phyloP scores from a whole-genome alignment of 2,329 filamentous ascomycete genomes.

The Truncatella angustata region DNA sequence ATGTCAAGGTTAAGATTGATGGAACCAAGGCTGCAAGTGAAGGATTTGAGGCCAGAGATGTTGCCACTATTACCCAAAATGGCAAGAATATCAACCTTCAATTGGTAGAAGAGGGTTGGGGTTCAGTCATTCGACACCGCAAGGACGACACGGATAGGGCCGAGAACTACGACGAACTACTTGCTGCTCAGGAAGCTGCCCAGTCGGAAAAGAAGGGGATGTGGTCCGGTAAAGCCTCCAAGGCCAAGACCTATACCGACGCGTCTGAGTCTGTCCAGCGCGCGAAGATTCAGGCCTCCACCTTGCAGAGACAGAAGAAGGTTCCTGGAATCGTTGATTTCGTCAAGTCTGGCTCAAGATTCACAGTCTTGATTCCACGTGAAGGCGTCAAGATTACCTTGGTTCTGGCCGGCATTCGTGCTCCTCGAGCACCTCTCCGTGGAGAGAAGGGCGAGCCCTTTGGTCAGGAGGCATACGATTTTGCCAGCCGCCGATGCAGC shows the following conservation, averaged over 20 bases:
- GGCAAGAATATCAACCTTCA: slow-evolving; percentile 83
- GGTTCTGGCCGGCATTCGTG: slow-evolving; percentile 88
- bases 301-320: slow-evolving; percentile 86
- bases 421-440: slow-evolving; percentile 79
- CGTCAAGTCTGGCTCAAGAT: slow-evolving; percentile 94
- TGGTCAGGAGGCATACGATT: slow-evolving; percentile 89
- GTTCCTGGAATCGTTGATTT: slow-evolving; percentile 94
- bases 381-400: slow-evolving; percentile 95
- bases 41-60: slow-evolving; percentile 91
- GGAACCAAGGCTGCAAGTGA: slow-evolving; percentile 87
- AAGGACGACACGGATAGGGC: slow-evolving; percentile 93
- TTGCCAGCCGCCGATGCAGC: slow-evolving; percentile 83
- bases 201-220: slow-evolving; percentile 90
- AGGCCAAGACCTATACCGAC: slow-evolving; percentile 79
- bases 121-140: slow-evolving; percentile 89
- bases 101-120: slow-evolving; percentile 90
- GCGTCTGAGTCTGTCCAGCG: slow-evolving; percentile 92
- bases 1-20: slow-evolving; percentile 84
- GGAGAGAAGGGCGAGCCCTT: slow-evolving; percentile 87
- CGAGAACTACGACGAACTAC: slow-evolving; percentile 87
- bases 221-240: slow-evolving; percentile 87
- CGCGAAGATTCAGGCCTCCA: slow-evolving; percentile 88
- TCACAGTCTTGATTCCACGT: slow-evolving; percentile 85
- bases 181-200: slow-evolving; percentile 76
- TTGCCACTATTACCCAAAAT: slow-evolving; percentile 80